Conservation (phyloP, 495 filamentous ascomycete species). For the Tuber borchii region DNA sequence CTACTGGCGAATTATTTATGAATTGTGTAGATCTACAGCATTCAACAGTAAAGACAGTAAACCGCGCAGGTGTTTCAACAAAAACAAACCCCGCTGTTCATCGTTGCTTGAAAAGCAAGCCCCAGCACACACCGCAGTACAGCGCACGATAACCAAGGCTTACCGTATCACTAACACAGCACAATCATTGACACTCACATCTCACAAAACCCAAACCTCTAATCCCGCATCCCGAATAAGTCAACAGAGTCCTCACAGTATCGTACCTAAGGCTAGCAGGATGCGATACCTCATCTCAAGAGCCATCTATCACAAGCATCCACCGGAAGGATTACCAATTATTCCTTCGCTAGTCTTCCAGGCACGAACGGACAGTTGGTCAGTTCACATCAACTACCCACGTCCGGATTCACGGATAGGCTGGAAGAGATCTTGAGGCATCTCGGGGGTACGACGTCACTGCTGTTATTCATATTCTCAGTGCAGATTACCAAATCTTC, state of each 20-base stretch:
- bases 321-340: neutral
- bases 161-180: neutral
- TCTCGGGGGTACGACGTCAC: neutral
- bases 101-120: neutral
- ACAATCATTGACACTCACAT: constrained; percentile 1
- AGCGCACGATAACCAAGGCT: neutral
- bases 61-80: neutral
- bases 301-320: neutral
- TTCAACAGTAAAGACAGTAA: neutral
- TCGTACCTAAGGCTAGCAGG: neutral
- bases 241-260: constrained; percentile 1
- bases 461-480: neutral
- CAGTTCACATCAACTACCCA: neutral
- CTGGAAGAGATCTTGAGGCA: neutral
- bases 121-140: neutral
- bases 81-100: neutral
- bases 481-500: neutral
- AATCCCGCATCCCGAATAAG: neutral
- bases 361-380: neutral
- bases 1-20: neutral
- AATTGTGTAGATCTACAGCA: neutral
- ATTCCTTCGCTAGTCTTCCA: neutral
- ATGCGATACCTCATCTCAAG: constrained; percentile 4
- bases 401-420: neutral
- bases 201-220: neutral